Percentiles rank a stretch among this genome's conserved stretches.
Conservation (phyloP, 805 yeast genomes). For the Monosporozyma yasuniensis region DNA sequence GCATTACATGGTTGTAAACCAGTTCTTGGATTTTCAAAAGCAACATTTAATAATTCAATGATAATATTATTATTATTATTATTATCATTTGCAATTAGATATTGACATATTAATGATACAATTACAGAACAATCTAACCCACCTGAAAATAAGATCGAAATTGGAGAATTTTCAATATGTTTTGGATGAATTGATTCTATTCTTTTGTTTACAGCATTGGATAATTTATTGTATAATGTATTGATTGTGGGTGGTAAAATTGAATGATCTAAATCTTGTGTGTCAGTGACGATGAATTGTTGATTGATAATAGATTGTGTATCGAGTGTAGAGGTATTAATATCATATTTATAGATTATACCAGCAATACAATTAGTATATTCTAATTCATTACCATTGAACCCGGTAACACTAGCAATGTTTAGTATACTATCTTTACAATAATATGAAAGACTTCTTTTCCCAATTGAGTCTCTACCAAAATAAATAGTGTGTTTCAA, state of each 20-base stretch:
- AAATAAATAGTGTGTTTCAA: slow-evolving; percentile 42
- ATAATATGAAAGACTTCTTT: slow-evolving; percentile 57
- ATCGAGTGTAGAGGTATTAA: slow-evolving; percentile 15
- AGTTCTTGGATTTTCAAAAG: slow-evolving; percentile 83
- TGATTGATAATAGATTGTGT: slow-evolving; percentile 9
- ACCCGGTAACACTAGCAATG: slow-evolving; percentile 38
- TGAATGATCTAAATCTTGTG: slow-evolving; percentile 13
- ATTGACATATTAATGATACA: slow-evolving; percentile 41
- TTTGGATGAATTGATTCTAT: slow-evolving; percentile 55
- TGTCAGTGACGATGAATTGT: slow-evolving; percentile 16
- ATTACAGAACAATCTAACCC: slow-evolving; percentile 88
- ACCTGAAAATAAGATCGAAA: slow-evolving; percentile 79
- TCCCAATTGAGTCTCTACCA: slow-evolving; percentile 80
- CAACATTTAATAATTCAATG: slow-evolving; percentile 82
- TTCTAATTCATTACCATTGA: slow-evolving; percentile 7
- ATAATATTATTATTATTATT: slow-evolving; percentile 6
- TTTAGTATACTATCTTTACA: slow-evolving; percentile 23
- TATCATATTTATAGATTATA: slow-evolving; percentile 37
- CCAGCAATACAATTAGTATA: slow-evolving; percentile 53
- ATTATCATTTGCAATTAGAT: slow-evolving; percentile 8
- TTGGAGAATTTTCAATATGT: slow-evolving; percentile 30
- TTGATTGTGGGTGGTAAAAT: slow-evolving; percentile 8
- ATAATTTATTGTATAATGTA: slow-evolving; percentile 26
- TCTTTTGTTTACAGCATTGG: slow-evolving; percentile 38
- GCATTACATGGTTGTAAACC: slow-evolving; percentile 50